Percentiles rank a stretch among this genome's conserved stretches.
Conservation (phyloP, 2,329 filamentous ascomycete species). For the Parafenestella ontariensis region DNA sequence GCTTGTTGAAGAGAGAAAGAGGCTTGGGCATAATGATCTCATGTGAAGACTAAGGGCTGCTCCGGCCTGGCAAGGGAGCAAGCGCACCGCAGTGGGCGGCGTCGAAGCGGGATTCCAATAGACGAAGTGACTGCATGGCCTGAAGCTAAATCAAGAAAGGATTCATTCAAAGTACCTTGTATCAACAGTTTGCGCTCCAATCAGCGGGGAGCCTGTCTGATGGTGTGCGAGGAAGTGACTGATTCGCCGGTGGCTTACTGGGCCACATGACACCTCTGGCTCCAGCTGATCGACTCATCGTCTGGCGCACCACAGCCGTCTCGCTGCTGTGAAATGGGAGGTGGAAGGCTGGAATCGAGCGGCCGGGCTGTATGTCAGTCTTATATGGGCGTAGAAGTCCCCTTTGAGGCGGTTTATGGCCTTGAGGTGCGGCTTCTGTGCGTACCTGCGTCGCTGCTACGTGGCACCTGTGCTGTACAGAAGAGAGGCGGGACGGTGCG, state of each 20-base stretch:
- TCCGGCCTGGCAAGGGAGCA: constrained; percentile 30
- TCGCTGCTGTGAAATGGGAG: constrained; percentile 25
- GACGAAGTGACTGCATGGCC: constrained; percentile 44
- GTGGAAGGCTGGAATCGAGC: constrained; percentile 19
- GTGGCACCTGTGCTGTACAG: constrained; percentile 48
- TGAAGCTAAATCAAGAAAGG: constrained; percentile 47
- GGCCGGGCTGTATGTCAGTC: constrained; percentile 21
- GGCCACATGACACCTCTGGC: constrained; percentile 45
- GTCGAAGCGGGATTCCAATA: constrained; percentile 41
- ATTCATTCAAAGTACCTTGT: constrained; percentile 46
- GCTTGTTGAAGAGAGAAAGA: constrained; percentile 26
- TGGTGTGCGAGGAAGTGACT: constrained; percentile 47
- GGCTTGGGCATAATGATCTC: constrained; percentile 39
- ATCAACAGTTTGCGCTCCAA: constrained; percentile 39
- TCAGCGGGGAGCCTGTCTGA: constrained; percentile 31
- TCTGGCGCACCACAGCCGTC: constrained; percentile 35
- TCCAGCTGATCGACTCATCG: constrained; percentile 48
- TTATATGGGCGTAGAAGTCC: constrained; percentile 32
- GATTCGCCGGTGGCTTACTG: constrained; percentile 50
- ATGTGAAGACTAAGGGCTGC: constrained; percentile 35
- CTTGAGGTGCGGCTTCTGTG: constrained; percentile 34
- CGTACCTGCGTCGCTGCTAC: constrained; percentile 46
- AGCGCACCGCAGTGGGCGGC: constrained; percentile 36
- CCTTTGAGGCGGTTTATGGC: constrained; percentile 31
- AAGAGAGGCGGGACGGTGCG: constrained; percentile 43